phyloP scores from a whole-genome alignment of 495 filamentous ascomycete genomes.

The Trypethelium eluteriae region DNA sequence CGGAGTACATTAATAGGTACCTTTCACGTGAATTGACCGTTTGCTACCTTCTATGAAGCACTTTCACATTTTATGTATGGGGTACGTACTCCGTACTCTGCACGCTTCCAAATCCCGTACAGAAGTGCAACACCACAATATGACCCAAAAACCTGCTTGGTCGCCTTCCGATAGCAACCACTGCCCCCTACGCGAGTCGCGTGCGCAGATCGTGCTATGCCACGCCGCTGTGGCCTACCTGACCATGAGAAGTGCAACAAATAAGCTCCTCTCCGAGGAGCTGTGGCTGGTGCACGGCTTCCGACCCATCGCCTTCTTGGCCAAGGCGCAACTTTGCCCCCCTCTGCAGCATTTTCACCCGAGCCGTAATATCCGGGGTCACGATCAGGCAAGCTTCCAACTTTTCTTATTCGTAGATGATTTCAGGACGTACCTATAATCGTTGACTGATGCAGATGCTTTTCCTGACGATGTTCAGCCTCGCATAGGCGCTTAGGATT shows the following conservation, averaged over 20 bases:
- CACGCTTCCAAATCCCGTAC: not conserved
- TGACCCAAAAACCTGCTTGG: not conserved
- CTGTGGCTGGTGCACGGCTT: conserved; percentile 11
- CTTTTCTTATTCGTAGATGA: not conserved
- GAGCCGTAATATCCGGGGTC: not conserved
- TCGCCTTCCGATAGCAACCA: not conserved
- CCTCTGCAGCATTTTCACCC: not conserved
- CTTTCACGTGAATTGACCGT: not conserved
- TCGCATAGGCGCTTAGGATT: not conserved
- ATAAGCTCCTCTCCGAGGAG: not conserved
- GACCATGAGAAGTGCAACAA: not conserved
- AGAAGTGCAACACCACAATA: not conserved
- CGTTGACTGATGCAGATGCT: too few relatives aligned
- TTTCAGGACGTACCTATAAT: not conserved
- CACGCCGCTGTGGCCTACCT: not conserved
- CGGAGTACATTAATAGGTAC: conserved; percentile 9
- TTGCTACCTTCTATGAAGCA: not conserved
- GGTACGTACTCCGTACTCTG: not conserved
- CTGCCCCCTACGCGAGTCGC: not conserved
- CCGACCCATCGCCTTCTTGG: not conserved
- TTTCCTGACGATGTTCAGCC: not conserved
- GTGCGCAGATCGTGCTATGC: not conserved
- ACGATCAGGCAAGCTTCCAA: not conserved
- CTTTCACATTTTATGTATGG: not conserved
- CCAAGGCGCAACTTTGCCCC: not conserved